Evolutionary conservation across 495 filamentous ascomycete genomes (phyloP), one percentile per base, ranked within the genome.

Genomic region (Hypoxylon crocopeplum): DNA sequence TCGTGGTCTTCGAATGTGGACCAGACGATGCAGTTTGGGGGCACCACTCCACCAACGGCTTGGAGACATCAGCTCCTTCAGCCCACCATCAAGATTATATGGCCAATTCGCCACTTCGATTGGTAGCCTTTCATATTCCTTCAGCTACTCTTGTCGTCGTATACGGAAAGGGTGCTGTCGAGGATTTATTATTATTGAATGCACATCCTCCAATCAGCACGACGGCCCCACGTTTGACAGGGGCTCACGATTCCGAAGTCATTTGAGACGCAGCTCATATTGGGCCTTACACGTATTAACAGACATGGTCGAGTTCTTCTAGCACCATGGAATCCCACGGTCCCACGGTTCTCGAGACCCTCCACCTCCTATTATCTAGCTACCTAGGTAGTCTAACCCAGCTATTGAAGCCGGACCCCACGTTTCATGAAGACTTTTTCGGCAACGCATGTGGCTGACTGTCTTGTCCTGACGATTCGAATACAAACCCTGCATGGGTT

Each of bases 41-140:
- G 48, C 42, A 58, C 16, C 48, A 41, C 45, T 33, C 60, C 54
- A 54, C 48, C 36, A 49, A 49, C 46, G 12, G 12, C 39, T 33
- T 56, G 20, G 39, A 50, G 37, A 58, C 13, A 33, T 64, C 54
- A 64, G 60, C 54, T 64, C 48, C 60, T 64, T 48, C 53, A 64
- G 48, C 37, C 52, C 59, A 48, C 54, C 37, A 58, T 44, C 30
- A 51, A 53, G 48, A 55, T 21, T 13, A 13, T 44, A 46, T 37
- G 12, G 11, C 33, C 54, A 55, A 50, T 64, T 59, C 45, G 25
- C 45, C 32, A 20, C 50, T 50, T 32, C 55, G 37, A 64, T 64
- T 64, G 54, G 60, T 29, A 59, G 60, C 49, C 39, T 50, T 10
- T 55, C 12, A 40, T 13, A 59, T 49, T 64, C 60, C 54, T 64